Evolutionary conservation across 2,329 filamentous ascomycete genomes (phyloP), one percentile per base, ranked within the genome.

Genomic region (Xylariales sp.): DNA sequence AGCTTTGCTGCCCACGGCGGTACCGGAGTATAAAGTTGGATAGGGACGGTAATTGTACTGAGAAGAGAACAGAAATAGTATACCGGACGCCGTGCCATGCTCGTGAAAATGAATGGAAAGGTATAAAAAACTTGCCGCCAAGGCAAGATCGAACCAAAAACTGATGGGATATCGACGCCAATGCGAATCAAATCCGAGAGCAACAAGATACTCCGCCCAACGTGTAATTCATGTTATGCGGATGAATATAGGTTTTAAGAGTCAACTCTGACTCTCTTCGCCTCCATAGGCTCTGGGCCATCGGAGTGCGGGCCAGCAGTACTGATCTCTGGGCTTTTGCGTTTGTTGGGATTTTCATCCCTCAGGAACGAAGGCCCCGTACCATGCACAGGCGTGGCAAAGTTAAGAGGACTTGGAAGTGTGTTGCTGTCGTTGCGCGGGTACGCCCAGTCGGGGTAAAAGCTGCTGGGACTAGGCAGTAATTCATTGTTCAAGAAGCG

Each of bases 391-490:
- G 93, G 93, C 2, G 93, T 97, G 23, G 88, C 85, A 61, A 96
- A 96, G 43, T 90, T 95, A 46, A 97, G 67, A 8, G 93, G 93
- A 57, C 89, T 96, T 0, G 90, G 90, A 33, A 97, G 71, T 48
- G 94, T 93, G 53, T 93, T 95, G 57, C 76, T 85, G 48, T 93
- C 86, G 40, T 70, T 61, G 54, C 74, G 59, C 59, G 81, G 57
- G 59, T 87, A 89, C 48, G 85, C 83, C 90, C 90, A 96, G 46
- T 95, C 89, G 0, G 85, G 82, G 54, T 95, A 97, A 65, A 97
- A 96, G 48, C 81, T 88, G 46, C 85, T 94, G 1, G 93, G 93
- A 40, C 88, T 95, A 0, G 93, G 90, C 13, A 97, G 71, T 38
- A 96, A 81, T 24, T 90, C 88, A 47, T 86, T 88, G 41, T 83